These are phyloP conservation scores for Gossypium arboreum DNA, from an alignment of 345 rosid genomes.

Conservation along the genomic window DNA sequence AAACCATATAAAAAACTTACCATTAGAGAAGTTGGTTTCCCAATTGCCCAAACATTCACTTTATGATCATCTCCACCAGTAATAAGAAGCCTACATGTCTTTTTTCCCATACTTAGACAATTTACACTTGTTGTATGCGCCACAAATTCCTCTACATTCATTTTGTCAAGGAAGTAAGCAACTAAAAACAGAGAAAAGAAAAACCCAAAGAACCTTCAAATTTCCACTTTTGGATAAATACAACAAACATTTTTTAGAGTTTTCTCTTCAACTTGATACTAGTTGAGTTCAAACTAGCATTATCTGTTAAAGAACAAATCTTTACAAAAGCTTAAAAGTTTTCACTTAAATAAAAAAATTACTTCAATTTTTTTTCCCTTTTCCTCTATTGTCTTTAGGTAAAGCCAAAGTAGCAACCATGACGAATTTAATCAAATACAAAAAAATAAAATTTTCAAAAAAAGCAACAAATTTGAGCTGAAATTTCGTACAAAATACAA, in stretches of 20 bases:
- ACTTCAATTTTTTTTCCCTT: neutral
- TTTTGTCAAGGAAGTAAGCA: constrained; percentile 43
- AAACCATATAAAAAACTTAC: constrained; percentile 32
- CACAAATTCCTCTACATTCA: constrained; percentile 80
- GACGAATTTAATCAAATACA: neutral
- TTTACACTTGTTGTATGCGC: constrained; percentile 85
- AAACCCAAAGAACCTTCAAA: neutral
- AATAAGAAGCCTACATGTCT: constrained; percentile 62
- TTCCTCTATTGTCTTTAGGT: neutral
- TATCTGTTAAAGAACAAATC: neutral
- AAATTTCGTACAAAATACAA: neutral
- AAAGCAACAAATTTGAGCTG: constrained; percentile 5
- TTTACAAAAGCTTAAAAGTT: neutral
- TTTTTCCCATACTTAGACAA: constrained; percentile 77
- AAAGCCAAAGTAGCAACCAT: neutral
- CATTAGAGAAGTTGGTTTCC: constrained; percentile 80
- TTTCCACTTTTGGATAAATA: neutral
- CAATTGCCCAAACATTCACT: constrained; percentile 91
- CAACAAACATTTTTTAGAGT: neutral
- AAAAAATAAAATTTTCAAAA: neutral
- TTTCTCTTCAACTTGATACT: neutral
- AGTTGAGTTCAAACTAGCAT: constrained; percentile 3
- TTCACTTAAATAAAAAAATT: neutral
- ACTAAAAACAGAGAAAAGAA: neutral
- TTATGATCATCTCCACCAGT: constrained; percentile 92